phyloP scores from a whole-genome alignment of 2,329 filamentous ascomycete species.

The Aureobasidium sp. region DNA sequence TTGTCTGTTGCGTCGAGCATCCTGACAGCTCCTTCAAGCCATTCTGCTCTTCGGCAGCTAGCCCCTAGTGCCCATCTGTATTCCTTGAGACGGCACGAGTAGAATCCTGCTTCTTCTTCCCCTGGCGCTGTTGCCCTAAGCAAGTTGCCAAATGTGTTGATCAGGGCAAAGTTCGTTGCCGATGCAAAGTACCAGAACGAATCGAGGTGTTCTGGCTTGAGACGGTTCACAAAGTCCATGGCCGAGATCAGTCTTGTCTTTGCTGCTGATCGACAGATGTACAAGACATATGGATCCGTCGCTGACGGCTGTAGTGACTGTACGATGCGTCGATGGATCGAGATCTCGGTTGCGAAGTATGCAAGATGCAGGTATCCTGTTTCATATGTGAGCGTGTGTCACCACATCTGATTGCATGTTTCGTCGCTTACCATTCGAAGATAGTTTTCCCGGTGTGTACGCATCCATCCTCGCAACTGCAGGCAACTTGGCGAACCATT shows the following conservation, averaged over 20 bases:
- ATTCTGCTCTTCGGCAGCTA: constrained; percentile 61
- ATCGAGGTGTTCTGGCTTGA: constrained; percentile 78
- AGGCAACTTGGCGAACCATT: constrained; percentile 72
- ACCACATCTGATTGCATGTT: no score
- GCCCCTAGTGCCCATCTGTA: constrained; percentile 93
- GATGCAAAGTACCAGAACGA: constrained; percentile 89
- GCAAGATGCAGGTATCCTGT: constrained; percentile 70
- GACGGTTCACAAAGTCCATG: constrained; percentile 94
- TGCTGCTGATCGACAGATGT: constrained; percentile 88
- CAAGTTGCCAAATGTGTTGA: constrained; percentile 86
- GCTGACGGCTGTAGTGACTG: constrained; percentile 59
- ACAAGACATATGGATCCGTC: constrained; percentile 69
- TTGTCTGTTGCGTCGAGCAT: constrained; percentile 39
- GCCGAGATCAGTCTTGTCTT: constrained; percentile 91
- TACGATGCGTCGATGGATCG: constrained; percentile 83
- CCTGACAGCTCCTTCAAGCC: constrained; percentile 40
- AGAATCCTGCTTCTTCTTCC: constrained; percentile 86
- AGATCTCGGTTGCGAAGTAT: constrained; percentile 92
- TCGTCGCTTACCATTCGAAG: constrained; percentile 33
- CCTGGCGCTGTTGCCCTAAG: constrained; percentile 85
- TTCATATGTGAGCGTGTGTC: background rate
- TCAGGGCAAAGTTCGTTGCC: constrained; percentile 86
- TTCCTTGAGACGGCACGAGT: constrained; percentile 74
- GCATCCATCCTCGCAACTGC: constrained; percentile 57
- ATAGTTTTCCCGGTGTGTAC: constrained; percentile 35